phyloP scores from a whole-genome alignment of 371 early-diverging fungal species.

The Syncephalis plumigaleata region DNA sequence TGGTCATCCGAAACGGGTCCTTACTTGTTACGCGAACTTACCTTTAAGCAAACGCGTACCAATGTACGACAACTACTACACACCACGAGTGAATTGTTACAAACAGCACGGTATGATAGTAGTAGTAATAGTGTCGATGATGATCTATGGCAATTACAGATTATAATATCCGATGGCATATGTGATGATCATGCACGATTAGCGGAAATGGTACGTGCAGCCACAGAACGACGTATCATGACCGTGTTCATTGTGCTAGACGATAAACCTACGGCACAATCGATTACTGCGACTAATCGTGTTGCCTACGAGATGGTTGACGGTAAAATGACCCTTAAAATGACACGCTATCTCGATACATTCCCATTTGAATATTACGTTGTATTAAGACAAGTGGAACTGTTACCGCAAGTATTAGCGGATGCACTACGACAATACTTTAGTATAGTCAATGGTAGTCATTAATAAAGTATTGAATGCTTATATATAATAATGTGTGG shows the following conservation, averaged over 20 bases:
- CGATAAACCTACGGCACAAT: slow-evolving; percentile 58
- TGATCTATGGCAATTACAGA: slow-evolving; percentile 92
- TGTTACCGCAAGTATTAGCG: slow-evolving; percentile 73
- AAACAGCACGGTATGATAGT: slow-evolving; percentile 32
- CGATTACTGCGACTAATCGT: slow-evolving; percentile 75
- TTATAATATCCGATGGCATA: slow-evolving; percentile 93
- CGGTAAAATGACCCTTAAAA: slow-evolving; percentile 46
- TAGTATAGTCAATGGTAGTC: slow-evolving; percentile 10
- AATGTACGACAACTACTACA: slow-evolving; percentile 69
- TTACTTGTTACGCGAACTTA: slow-evolving; percentile 65
- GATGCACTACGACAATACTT: slow-evolving; percentile 93
- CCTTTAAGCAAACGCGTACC: slow-evolving; percentile 83
- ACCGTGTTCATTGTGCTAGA: slow-evolving; percentile 91
- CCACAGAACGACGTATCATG: slow-evolving; percentile 79
- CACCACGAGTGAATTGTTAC: slow-evolving; percentile 51
- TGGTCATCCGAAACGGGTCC: slow-evolving; percentile 84
- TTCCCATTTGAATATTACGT: slow-evolving; percentile 97
- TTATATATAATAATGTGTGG: too few species aligned
- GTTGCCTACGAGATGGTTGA: slow-evolving; percentile 54
- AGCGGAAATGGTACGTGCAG: slow-evolving; percentile 57
- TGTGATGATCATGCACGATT: slow-evolving; percentile 83
- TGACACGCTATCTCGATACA: slow-evolving; percentile 83
- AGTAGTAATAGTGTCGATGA: slow-evolving; percentile 12
- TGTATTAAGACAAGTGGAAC: slow-evolving; percentile 71
- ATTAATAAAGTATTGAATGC: too few species aligned